Conservation (phyloP, 1,139 yeast species). For the Hyphopichia pseudoburtonii region DNA sequence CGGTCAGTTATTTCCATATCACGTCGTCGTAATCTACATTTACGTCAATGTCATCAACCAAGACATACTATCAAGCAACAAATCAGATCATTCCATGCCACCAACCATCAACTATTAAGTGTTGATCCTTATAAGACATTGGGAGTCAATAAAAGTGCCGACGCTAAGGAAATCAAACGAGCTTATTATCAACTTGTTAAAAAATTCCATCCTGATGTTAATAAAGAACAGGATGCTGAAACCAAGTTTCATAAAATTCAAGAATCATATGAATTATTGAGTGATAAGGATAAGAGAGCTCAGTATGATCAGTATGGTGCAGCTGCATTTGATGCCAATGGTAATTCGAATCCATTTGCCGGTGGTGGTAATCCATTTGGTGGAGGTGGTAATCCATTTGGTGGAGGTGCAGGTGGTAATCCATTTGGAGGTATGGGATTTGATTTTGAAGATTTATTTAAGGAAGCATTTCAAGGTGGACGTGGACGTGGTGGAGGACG, state of each 20-base stretch:
- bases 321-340: conserved; percentile 73
- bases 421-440: conserved; percentile 53
- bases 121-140: conserved; percentile 82
- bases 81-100: conserved; percentile 27
- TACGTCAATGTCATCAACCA: not conserved
- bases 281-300: conserved; percentile 81
- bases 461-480: conserved; percentile 65
- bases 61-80: not conserved
- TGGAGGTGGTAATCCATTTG: conserved; percentile 37
- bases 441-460: conserved; percentile 87
- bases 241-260: conserved; percentile 88
- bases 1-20: too few relatives aligned
- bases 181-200: conserved; percentile 93
- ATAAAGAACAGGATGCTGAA: conserved; percentile 87
- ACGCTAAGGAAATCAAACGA: conserved; percentile 83
- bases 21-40: too few relatives aligned
- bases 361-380: conserved; percentile 45
- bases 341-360: conserved; percentile 57
- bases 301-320: conserved; percentile 94
- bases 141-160: conserved; percentile 74
- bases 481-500: conserved; percentile 38
- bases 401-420: conserved; percentile 28
- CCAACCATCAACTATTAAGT: conserved; percentile 22
- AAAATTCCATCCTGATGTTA: conserved; percentile 93
- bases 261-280: conserved; percentile 88